Evolutionary conservation across 371 early-diverging fungal genomes (phyloP).

Genomic region (Mucor velutinosus): DNA sequence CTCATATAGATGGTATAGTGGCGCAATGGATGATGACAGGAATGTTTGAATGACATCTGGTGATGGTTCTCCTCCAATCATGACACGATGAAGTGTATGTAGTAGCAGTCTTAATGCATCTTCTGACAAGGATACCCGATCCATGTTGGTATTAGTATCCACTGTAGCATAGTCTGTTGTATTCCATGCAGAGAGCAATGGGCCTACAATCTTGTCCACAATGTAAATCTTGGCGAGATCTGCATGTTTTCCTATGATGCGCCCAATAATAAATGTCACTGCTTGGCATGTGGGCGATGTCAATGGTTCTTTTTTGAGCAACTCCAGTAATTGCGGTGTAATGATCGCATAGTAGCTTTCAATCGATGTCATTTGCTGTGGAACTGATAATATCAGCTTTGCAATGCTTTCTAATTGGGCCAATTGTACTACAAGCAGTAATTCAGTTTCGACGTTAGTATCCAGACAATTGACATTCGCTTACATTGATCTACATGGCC

Average conservation of each 20-base stretch:
- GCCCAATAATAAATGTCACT: constrained; percentile 59
- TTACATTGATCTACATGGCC: constrained; percentile 53
- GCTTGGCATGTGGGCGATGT: constrained; percentile 38
- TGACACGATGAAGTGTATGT: constrained; percentile 50
- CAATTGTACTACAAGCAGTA: constrained; percentile 40
- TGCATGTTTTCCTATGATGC: constrained; percentile 55
- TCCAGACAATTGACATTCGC: background rate
- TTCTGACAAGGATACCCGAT: constrained; percentile 45
- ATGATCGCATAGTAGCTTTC: constrained; percentile 65
- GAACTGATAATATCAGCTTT: constrained; percentile 66
- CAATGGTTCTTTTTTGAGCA: constrained; percentile 30
- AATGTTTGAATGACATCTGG: constrained; percentile 60
- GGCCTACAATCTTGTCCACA: constrained; percentile 50
- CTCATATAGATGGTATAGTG: constrained; percentile 66
- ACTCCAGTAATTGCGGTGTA: constrained; percentile 52
- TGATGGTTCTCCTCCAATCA: constrained; percentile 70
- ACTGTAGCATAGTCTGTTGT: constrained; percentile 18
- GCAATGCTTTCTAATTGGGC: constrained; percentile 66
- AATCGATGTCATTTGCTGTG: constrained; percentile 61
- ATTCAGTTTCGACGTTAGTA: no score
- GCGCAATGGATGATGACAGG: constrained; percentile 48
- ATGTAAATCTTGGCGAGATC: constrained; percentile 53
- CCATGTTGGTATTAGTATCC: constrained; percentile 13
- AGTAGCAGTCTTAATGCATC: constrained; percentile 44
- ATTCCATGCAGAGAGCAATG: constrained; percentile 41